A percentile compares a stretch with the other conserved stretches of the same genome.
Evolutionary conservation across 1,284 basidiomycete genomes (phyloP).

Genomic region (Malassezia pachydermatis): DNA sequence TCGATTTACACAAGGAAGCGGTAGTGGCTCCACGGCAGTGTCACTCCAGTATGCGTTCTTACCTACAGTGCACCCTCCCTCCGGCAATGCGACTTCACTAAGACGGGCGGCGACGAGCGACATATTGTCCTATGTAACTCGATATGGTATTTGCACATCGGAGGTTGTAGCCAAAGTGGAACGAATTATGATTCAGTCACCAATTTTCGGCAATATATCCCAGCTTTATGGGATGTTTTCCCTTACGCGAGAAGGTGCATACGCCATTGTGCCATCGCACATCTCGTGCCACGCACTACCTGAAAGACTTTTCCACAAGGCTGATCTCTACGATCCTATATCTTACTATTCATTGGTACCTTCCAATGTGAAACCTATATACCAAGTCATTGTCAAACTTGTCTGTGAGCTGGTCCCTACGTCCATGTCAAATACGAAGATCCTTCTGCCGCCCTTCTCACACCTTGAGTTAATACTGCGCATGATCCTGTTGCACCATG

Average conservation of each 20-base stretch:
- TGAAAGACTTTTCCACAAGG: slow-evolving; percentile 1
- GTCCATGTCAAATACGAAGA: not conserved
- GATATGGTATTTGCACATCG: slow-evolving; percentile 14
- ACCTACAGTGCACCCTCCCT: slow-evolving; percentile 8
- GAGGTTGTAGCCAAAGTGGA: not conserved
- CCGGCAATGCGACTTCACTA: not conserved
- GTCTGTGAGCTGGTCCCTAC: slow-evolving; percentile 1
- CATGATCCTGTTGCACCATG: slow-evolving; percentile 14
- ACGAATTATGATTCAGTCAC: not conserved
- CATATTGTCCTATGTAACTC: slow-evolving; percentile 13
- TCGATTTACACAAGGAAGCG: not conserved
- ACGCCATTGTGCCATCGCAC: not conserved
- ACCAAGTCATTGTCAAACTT: not conserved
- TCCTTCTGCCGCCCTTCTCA: slow-evolving; percentile 2
- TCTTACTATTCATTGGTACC: not conserved
- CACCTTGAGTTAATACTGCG: slow-evolving; percentile 11
- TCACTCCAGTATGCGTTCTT: slow-evolving; percentile 1
- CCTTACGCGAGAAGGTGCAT: not conserved
- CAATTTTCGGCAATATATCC: slow-evolving; percentile 10
- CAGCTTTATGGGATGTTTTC: slow-evolving; percentile 16
- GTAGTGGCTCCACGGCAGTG: not conserved
- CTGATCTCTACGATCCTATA: not conserved
- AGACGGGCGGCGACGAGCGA: slow-evolving; percentile 12
- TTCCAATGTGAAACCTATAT: not conserved
- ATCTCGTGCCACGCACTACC: slow-evolving; percentile 13